phyloP scores from a whole-genome alignment of 106 monocot genomes.

The Gastrodia elata region DNA sequence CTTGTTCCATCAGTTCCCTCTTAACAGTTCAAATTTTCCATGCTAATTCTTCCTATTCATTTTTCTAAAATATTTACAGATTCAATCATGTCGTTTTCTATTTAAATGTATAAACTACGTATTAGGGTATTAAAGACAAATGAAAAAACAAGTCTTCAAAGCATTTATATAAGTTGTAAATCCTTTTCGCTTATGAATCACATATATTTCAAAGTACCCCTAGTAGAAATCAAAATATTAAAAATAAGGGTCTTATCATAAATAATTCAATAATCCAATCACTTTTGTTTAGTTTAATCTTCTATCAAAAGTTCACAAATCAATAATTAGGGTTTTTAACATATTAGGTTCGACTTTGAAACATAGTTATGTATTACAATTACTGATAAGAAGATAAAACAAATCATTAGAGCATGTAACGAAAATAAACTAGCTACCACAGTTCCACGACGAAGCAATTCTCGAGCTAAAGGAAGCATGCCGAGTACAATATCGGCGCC shows the following conservation, averaged over 20 bases:
- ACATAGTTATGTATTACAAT: neutral
- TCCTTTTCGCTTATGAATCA: neutral
- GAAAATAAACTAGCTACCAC: constrained; percentile 39
- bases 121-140: too few relatives aligned
- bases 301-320: neutral
- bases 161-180: too few relatives aligned
- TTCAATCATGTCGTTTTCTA: too few relatives aligned
- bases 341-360: neutral
- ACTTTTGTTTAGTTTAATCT: neutral
- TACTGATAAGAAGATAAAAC: neutral
- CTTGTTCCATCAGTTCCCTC: too few relatives aligned
- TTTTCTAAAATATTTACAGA: too few relatives aligned
- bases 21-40: too few relatives aligned
- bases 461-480: constrained; percentile 95
- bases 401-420: neutral
- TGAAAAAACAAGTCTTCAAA: too few relatives aligned
- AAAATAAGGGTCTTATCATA: neutral
- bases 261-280: neutral
- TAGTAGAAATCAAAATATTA: neutral
- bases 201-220: neutral
- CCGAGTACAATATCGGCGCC: constrained; percentile 98
- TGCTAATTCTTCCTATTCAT: too few relatives aligned
- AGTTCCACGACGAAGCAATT: constrained; percentile 74
- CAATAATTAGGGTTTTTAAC: neutral
- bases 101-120: too few relatives aligned